phyloP scores from a whole-genome alignment of 164 flowering plant species.

The Piper longum region DNA sequence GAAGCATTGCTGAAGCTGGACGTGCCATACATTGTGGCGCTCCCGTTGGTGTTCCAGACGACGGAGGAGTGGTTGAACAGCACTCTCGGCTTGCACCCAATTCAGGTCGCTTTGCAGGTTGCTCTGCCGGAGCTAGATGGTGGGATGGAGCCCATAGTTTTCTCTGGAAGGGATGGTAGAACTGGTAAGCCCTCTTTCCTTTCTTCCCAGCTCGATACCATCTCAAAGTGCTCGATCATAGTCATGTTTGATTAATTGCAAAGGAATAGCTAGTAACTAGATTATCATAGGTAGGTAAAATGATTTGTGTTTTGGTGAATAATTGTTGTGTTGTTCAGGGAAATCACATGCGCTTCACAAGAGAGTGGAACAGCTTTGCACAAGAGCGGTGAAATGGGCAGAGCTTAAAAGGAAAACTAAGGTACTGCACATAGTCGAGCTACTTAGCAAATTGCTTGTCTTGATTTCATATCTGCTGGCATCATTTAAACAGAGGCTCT shows the following conservation, averaged over 20 bases:
- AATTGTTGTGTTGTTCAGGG: slow-evolving; percentile 24
- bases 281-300: background rate
- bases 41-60: slow-evolving; percentile 96
- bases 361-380: slow-evolving; percentile 96
- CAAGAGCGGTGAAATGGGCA: slow-evolving; percentile 91
- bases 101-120: slow-evolving; percentile 98
- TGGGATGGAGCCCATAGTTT: slow-evolving; percentile 97
- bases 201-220: background rate
- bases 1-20: slow-evolving; percentile 90
- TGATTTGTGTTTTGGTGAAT: too few species aligned
- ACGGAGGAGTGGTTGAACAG: slow-evolving; percentile 98
- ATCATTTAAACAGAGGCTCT: too few species aligned
- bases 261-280: background rate
- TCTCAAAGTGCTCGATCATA: background rate
- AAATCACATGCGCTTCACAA: slow-evolving; percentile 98
- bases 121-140: slow-evolving; percentile 99
- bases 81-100: slow-evolving; percentile 90
- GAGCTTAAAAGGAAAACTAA: slow-evolving; percentile 77
- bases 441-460: background rate
- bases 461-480: too few species aligned
- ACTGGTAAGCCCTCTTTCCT: slow-evolving; percentile 42
- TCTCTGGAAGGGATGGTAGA: slow-evolving; percentile 88
- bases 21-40: slow-evolving; percentile 90
- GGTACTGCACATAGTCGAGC: slow-evolving; percentile 24
- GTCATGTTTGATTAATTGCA: background rate